phyloP scores from a whole-genome alignment of 768 basidiomycete genomes.

The Tricholoma terreum region DNA sequence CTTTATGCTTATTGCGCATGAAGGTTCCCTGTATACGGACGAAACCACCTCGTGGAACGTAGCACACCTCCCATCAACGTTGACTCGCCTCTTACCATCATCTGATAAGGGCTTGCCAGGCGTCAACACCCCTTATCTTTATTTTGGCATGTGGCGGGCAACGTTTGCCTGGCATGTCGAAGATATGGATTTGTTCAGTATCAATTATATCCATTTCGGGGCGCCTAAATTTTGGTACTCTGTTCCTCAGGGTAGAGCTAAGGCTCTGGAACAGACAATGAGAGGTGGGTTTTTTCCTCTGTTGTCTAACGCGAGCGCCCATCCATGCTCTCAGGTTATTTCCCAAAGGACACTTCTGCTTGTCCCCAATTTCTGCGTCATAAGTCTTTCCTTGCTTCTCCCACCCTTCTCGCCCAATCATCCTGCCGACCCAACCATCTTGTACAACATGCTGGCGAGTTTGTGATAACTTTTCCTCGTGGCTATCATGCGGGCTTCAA shows the following conservation, averaged over 20 bases:
- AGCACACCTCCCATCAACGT: conserved; percentile 81
- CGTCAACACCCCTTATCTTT: conserved; percentile 95
- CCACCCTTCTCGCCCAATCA: conserved; percentile 72
- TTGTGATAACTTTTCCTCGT: conserved; percentile 91
- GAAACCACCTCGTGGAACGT: conserved; percentile 90
- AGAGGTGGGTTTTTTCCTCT: conserved; percentile 49
- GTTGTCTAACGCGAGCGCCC: conserved; percentile 3
- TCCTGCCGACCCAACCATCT: conserved; percentile 81
- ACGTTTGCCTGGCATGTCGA: conserved; percentile 99
- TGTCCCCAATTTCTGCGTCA: conserved; percentile 96
- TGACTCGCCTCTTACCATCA: conserved; percentile 74
- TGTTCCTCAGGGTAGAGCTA: conserved; percentile 81
- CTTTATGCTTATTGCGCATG: conserved; percentile 2
- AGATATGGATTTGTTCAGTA: conserved; percentile 98
- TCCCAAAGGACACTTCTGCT: conserved; percentile 78
- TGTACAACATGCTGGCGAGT: conserved; percentile 93
- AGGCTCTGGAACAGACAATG: conserved; percentile 86
- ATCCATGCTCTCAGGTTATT: conserved; percentile 57
- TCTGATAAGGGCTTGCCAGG: conserved; percentile 78
- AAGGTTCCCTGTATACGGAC: conserved; percentile 70
- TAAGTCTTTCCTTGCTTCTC: conserved; percentile 93
- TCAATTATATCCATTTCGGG: conserved; percentile 98
- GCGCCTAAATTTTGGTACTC: conserved; percentile 98
- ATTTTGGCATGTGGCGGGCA: conserved; percentile 99
- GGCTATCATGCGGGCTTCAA: conserved; percentile 99